A percentile compares a stretch with the other conserved stretches of the same genome.
Conservation (phyloP, 331 rosid genomes). For the Stylosanthes scabra region DNA sequence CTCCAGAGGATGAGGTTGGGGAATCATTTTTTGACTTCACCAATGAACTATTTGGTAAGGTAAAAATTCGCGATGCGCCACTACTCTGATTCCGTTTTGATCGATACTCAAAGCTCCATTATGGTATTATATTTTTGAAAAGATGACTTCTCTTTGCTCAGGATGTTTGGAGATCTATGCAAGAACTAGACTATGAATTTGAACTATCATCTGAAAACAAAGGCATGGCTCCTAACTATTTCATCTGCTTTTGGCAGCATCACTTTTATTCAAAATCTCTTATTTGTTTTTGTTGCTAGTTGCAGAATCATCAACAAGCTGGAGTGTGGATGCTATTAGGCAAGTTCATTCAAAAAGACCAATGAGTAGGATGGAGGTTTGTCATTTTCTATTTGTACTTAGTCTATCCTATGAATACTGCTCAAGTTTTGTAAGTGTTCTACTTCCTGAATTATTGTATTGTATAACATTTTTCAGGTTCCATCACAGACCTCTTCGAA, state of each 20-base stretch:
- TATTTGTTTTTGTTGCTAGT: conserved; percentile 36
- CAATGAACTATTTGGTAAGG: conserved; percentile 81
- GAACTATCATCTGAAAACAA: conserved; percentile 59
- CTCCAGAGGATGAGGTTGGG: conserved; percentile 90
- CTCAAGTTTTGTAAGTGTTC: neutral
- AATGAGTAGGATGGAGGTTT: conserved; percentile 89
- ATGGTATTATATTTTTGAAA: conserved; percentile 19
- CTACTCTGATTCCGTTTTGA: conserved; percentile 43
- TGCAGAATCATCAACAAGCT: conserved; percentile 65
- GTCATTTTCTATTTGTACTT: conserved; percentile 36
- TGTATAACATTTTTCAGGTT: conserved; percentile 52
- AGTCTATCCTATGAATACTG: conserved; percentile 23
- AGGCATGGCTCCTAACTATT: conserved; percentile 58
- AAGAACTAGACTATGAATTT: conserved; percentile 43
- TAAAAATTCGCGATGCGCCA: conserved; percentile 56
- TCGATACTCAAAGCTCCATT: conserved; percentile 28
- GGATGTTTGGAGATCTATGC: conserved; percentile 77
- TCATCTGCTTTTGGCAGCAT: conserved; percentile 23
- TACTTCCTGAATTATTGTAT: conserved; percentile 10
- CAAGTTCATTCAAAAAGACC: conserved; percentile 69
- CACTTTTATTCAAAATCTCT: conserved; percentile 24
- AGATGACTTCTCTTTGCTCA: conserved; percentile 45
- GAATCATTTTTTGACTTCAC: conserved; percentile 68
- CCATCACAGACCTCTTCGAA: conserved; percentile 63
- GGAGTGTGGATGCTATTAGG: conserved; percentile 71